Conservation (phyloP, 2,329 filamentous ascomycete species). For the Arthrocladium fulminans region DNA sequence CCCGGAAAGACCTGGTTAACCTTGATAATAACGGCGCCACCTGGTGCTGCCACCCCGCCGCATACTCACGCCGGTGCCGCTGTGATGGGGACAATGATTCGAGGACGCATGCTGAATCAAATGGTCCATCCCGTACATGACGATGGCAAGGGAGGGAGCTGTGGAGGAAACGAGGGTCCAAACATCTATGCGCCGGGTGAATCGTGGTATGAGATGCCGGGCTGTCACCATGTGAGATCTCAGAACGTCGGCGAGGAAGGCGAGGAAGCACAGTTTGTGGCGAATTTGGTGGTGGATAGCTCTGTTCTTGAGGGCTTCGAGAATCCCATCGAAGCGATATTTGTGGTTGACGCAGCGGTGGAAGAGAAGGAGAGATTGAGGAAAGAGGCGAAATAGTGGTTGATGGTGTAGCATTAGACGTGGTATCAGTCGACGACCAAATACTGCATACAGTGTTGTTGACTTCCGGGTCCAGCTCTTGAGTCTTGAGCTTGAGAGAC, state of each 20-base stretch:
- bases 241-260: constrained; percentile 7
- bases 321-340: no score
- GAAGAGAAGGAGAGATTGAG: no score
- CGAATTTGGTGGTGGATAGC: constrained; percentile 11
- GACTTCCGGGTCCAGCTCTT: no score
- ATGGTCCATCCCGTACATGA: constrained; percentile 43
- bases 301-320: no score
- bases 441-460: no score
- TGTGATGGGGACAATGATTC: constrained; percentile 33
- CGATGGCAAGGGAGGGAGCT: no score
- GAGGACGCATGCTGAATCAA: constrained; percentile 36
- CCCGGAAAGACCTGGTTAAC: constrained; percentile 35
- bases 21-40: constrained; percentile 32
- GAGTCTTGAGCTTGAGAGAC: no score
- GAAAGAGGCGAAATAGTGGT: no score
- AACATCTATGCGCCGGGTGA: constrained; percentile 7
- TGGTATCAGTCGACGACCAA: no score
- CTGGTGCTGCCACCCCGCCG: constrained; percentile 35
- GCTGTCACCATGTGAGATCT: constrained; percentile 11
- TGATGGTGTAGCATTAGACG: no score
- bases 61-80: constrained; percentile 40
- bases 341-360: no score
- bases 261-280: constrained; percentile 10
- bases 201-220: constrained; percentile 10
- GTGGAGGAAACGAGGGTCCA: not conserved